phyloP scores from a whole-genome alignment of 176 grass and related monocot genomes.

The Dactylis glomerata region DNA sequence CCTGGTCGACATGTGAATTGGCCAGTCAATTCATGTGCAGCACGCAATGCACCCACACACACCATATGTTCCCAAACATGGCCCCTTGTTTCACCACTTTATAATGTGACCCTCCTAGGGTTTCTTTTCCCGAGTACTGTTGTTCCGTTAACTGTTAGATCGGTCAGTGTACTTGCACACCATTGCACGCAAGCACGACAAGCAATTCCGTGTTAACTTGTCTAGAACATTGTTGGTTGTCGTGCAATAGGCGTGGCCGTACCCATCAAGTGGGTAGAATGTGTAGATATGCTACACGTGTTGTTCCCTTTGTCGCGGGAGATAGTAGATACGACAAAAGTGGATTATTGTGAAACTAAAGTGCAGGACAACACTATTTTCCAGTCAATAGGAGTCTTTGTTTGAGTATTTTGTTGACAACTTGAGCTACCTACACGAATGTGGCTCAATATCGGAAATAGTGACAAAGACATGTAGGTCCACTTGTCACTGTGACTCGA shows the following conservation, averaged over 20 bases:
- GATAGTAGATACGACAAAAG: not conserved
- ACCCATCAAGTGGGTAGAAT: not conserved
- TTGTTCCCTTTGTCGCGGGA: not conserved
- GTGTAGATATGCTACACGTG: not conserved
- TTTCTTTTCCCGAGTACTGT: not conserved
- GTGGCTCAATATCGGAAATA: not conserved
- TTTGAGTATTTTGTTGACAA: not conserved
- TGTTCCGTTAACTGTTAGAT: not conserved
- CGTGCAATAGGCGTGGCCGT: not conserved
- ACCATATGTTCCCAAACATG: conserved; percentile 21
- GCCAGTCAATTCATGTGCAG: conserved; percentile 4
- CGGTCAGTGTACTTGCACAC: not conserved
- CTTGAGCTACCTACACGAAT: not conserved
- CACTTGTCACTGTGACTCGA: not conserved
- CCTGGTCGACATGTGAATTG: not conserved
- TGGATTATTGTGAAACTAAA: not conserved
- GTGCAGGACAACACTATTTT: not conserved
- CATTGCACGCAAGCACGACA: not conserved
- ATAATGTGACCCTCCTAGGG: not conserved
- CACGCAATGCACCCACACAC: conserved; percentile 27
- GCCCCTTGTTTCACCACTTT: not conserved
- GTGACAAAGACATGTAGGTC: not conserved
- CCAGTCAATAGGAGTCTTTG: not conserved
- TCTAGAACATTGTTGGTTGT: not conserved
- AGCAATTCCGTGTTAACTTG: not conserved